Base-by-base conservation (phyloP, 768 basidiomycete genomes). In the Lentinula edodes region DNA sequence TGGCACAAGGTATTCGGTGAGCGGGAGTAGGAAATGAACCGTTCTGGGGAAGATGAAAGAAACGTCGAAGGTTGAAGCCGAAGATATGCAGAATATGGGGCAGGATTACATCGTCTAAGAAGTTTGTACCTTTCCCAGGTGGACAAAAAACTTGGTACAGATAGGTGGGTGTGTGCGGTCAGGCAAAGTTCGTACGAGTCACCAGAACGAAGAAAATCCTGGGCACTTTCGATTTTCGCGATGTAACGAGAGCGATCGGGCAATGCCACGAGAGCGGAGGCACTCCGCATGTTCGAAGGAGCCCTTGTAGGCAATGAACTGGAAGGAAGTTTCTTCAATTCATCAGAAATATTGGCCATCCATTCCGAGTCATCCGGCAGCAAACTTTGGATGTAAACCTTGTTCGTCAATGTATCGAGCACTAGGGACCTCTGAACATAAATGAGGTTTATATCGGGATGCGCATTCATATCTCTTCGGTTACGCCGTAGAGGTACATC, bases 131-230 rank as follows among this genome's bases (percentile, higher is more conserved):
- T 80, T 61, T 85, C 81, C 91, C 91, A 93, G 12, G 89, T 88
- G 2, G 83, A 78, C 20, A 73, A 72, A 1, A 72, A 67, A 20
- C 72, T 63, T 63, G 81, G 80, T 46, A 86, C 68, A 10, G 78
- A 73, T 54, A 93, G 78, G 39, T 72, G 80, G 18, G 90, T 90
- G 12, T 78, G 83, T 5, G 89, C 88, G 1, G 95, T 97, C 36
- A 97, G 76, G 65, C 95, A 97, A 39, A 98, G 81, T 71, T 98
- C 95, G 73, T 98, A 98, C 2, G 92, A 92, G 69, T 97, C 90
- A 3, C 95, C 95, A 35, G 87, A 80, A 62, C 80, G 88, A 42
- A 97, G 83, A 63, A 82, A 79, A 60, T 91, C 86, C 68, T 93
- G 86, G 12, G 91, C 90, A 58, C 76, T 69, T 18, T 82, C 74